Base-by-base conservation (phyloP, 2,329 filamentous ascomycete species). In the Aspergillus sp. region DNA sequence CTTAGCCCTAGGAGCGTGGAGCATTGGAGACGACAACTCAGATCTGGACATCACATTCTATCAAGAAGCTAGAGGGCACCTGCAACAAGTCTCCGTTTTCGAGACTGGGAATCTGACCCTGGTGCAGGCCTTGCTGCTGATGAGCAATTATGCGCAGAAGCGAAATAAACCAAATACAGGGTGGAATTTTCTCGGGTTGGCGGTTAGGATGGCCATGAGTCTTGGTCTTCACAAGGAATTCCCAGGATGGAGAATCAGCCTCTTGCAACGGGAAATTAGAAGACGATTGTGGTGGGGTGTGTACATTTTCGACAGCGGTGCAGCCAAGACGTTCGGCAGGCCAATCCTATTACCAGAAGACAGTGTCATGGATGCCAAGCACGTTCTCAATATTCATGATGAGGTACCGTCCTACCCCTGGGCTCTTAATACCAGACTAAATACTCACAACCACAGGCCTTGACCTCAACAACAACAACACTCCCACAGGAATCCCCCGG, bases 151-250 rank as follows among this genome's bases (percentile, higher is more conserved):
- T 49, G 63, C 72, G 0, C 73, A 76, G 52, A 76, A 76, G 53
- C 64, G 71, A 29, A 72, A 75, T 55, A 74, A 74, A 48, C 73
- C 73, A 2, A 76, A 76, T 51, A 72, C 66, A 5, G 73, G 72
- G 6, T 76, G 71, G 61, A 75, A 73, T 42, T 74, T 73, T 49
- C 56, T 74, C 5, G 73, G 73, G 1, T 53, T 76, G 10, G 72
- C 72, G n/a, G 63, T 73, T 26, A 61, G 71, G 41, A 74, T 75
- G 68, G 72, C 73, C 1, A 71, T 75, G 62, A 72, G 72, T 33
- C 57, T 76, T 9, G 73, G 73, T 1, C 60, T 76, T n/a, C 73
- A 76, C 49, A 73, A 73, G 48, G 73, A 75, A 48, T 74, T 76
- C 47, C 67, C 65, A 10, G 65, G 67, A 7, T 73, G 70, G 70